phyloP scores from a whole-genome alignment of 2,329 filamentous ascomycete genomes.

The Sphaerulina vaccinii region DNA sequence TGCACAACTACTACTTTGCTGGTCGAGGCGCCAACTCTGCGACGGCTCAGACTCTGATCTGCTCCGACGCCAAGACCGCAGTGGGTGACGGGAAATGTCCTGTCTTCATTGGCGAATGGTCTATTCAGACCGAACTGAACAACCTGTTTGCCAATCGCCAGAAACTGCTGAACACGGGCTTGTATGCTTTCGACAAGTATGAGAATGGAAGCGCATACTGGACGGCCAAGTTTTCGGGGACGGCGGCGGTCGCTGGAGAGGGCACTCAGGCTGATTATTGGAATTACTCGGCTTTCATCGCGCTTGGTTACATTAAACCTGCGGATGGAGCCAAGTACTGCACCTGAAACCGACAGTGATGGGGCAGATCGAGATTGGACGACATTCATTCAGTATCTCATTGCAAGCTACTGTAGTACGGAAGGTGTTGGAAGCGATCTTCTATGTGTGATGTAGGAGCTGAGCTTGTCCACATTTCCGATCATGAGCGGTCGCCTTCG shows the following conservation, averaged over 20 bases:
- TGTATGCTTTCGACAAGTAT: slow-evolving; percentile 37
- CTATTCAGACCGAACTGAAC: slow-evolving; percentile 34
- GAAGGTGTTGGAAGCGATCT: too few relatives aligned
- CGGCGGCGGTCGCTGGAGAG: slow-evolving; percentile 2
- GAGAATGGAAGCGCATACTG: slow-evolving; percentile 30
- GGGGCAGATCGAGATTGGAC: too few relatives aligned
- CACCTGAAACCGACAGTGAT: too few relatives aligned
- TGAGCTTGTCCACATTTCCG: too few relatives aligned
- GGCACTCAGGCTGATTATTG: neutral
- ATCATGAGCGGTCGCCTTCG: too few relatives aligned
- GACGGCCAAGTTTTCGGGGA: slow-evolving; percentile 1
- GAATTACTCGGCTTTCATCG: neutral
- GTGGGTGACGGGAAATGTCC: slow-evolving; percentile 32
- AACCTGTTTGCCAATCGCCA: slow-evolving; percentile 35
- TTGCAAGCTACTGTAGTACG: too few relatives aligned
- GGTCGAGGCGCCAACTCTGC: slow-evolving; percentile 25
- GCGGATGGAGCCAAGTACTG: neutral
- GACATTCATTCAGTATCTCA: too few relatives aligned
- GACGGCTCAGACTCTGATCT: slow-evolving; percentile 30
- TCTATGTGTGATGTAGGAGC: too few relatives aligned
- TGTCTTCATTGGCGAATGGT: slow-evolving; percentile 39
- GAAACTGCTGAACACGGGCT: slow-evolving; percentile 34
- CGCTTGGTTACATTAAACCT: neutral
- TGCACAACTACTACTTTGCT: slow-evolving; percentile 36
- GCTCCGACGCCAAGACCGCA: slow-evolving; percentile 27